Evolutionary conservation across 192 early-diverging fungal species (phyloP).

Genomic region (Mortierella alpina): DNA sequence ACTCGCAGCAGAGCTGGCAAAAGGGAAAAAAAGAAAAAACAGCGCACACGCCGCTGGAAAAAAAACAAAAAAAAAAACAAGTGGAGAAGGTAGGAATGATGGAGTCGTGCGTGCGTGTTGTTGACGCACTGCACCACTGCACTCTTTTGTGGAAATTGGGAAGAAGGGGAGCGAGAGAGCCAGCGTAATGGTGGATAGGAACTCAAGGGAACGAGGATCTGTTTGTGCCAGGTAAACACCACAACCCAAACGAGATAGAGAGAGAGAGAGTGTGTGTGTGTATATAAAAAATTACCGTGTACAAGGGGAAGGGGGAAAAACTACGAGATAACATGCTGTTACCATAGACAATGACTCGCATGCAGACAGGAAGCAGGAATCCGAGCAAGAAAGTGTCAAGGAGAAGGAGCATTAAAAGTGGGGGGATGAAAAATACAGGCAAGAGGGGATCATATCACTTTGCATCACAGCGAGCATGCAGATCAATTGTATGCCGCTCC

Average conservation of each 20-base stretch:
- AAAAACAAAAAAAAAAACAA: neutral
- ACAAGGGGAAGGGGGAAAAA: constrained; percentile 4
- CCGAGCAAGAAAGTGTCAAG: no score
- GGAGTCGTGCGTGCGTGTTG: neutral
- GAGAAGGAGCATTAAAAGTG: no score
- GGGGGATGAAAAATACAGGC: no score
- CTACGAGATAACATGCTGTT: no score
- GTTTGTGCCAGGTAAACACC: constrained; percentile 1
- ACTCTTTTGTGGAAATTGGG: neutral
- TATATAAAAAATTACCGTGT: neutral
- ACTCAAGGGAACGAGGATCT: constrained; percentile 31
- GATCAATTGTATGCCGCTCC: no score
- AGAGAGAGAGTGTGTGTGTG: no score
- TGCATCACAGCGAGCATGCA: no score
- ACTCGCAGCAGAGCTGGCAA: neutral
- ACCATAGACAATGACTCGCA: neutral
- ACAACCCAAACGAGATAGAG: neutral
- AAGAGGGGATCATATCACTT: no score
- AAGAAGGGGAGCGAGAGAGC: neutral
- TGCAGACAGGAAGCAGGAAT: neutral
- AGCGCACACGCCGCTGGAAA: neutral
- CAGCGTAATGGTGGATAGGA: neutral
- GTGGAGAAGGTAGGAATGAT: neutral
- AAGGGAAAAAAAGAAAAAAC: neutral
- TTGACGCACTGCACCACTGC: neutral